Base-by-base conservation (phyloP, 2,329 filamentous ascomycete species). In the Cercospora sp. region DNA sequence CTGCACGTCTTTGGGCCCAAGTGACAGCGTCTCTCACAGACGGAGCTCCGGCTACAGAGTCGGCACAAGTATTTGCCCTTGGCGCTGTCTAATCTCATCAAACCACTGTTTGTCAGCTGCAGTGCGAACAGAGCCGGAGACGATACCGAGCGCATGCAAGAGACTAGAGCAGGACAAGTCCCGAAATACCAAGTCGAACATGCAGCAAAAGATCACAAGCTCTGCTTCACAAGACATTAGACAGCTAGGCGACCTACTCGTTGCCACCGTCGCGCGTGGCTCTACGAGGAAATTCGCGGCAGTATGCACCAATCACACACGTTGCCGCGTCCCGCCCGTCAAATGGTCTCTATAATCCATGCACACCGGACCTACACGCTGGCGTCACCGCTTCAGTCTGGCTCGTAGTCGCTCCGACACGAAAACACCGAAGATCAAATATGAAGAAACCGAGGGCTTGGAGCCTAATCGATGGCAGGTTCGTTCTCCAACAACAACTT, bases 401-500 rank as follows among this genome's bases (percentile, higher is more conserved):
- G 23, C 23, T 55, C 48, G 48, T 36, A 36, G 28, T 18, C 28
- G 36, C 31, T 33, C 55, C 55, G 55, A 59, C 28, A 36, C 55
- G 55, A 59, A 59, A 59, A 59, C 55, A 59, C 55, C 55, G 55
- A 59, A 31, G 16, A 7, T n/a, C 4, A 30, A 58, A 59, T 31
- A 59, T 59, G 55, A 59, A 59, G 28, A 59, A 36, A 31, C 55
- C 55, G 55, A 31, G 55, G 30, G 28, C 8, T 36, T 20, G 28
- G 28, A 36, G 55, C 28, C 55, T 20, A 4, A 33, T 18, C 10
- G n/a, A 58, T 20, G 55, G 26, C 3, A 58, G 30, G 55, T 33
- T 26, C 55, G 0, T 26, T 16, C 28, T 16, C 28, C 28, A 18
- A 20, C 30, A 58, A 28, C 53, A 26, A 18, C 10, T 28, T 53